Base-by-base conservation (phyloP, 192 early-diverging fungal species). In the Coemansia sp. region DNA sequence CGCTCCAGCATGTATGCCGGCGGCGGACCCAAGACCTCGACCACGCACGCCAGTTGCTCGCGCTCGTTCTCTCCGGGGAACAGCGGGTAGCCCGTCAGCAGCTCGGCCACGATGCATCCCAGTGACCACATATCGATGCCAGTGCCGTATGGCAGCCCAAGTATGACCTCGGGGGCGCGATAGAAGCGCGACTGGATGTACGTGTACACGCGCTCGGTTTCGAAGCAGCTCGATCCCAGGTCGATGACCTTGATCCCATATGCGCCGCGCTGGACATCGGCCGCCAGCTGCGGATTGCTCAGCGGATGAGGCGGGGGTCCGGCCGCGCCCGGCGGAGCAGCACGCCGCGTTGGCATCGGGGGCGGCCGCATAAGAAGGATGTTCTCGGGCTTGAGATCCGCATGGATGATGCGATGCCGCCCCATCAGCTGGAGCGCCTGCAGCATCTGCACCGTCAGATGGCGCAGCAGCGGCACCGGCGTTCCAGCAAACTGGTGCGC, bases 11-110 rank as follows among this genome's bases (percentile, higher is more conserved):
- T 68, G 49, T 84, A 84, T 22, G 76, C 62, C 1, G 85, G 84
- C 24, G 96, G 96, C 14, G 90, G 74, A 14, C 94, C 95, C 47
- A 87, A 84, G 20, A 95, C 82, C 75, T 98, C 95, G 88, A 98
- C 93, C 48, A 98, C 95, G 72, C 93, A 93, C 11, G 90, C 83
- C 42, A 98, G 76, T 70, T 98, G 96, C 61, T 98, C 95, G 60
- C 92, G 88, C 72, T 98, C 96, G 69, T 96, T 96, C 70, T 98
- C 96, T 23, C 96, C 96, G 8, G 96, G 95, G 65, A 98, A 98
- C 29, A 98, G 71, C 27, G 96, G 96, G 62, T 95, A 93, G 10
- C 88, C 91, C 1, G 89, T 91, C 65, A 85, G 86, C 24, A 98
- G 79, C 65, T 98, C 96, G 14, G 89, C 95, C 9, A 95, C 83